Conservation (phyloP, 2,329 filamentous ascomycete genomes). For the Phyllosticta citribraziliensis region DNA sequence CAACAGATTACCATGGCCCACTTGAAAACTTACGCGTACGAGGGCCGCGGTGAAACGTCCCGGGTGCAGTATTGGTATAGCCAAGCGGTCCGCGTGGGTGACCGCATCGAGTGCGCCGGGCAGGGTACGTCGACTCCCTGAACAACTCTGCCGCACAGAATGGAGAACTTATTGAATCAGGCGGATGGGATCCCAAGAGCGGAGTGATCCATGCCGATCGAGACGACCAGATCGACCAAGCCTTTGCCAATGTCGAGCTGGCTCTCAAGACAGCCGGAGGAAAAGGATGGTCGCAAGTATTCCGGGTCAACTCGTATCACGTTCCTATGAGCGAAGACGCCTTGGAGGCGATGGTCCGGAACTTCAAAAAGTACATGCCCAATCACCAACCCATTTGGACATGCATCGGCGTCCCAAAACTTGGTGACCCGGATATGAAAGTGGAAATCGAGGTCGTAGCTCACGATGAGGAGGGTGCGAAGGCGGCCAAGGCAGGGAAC, state of each 20-base stretch:
- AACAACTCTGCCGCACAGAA: neutral
- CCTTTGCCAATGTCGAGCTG: slow-evolving; percentile 49
- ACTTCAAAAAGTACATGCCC: slow-evolving; percentile 20
- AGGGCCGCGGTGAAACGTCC: slow-evolving; percentile 28
- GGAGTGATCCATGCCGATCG: slow-evolving; percentile 15
- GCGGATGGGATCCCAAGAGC: slow-evolving; percentile 24
- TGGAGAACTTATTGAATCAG: slow-evolving; percentile 13
- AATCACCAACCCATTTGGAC: slow-evolving; percentile 19
- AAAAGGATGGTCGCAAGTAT: slow-evolving; percentile 47
- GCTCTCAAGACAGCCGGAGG: slow-evolving; percentile 44
- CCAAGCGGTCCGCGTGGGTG: slow-evolving; percentile 27
- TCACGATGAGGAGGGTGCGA: slow-evolving; percentile 9
- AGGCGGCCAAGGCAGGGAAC: neutral
- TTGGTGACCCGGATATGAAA: slow-evolving; percentile 31
- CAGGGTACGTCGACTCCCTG: slow-evolving; percentile 20
- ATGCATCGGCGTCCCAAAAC: slow-evolving; percentile 15
- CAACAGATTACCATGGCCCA: slow-evolving; percentile 11
- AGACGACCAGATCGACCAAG: slow-evolving; percentile 27
- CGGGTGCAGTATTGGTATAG: slow-evolving; percentile 23
- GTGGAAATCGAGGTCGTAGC: slow-evolving; percentile 18
- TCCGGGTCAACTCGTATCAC: slow-evolving; percentile 21
- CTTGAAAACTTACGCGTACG: slow-evolving; percentile 30
- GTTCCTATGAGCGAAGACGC: slow-evolving; percentile 15
- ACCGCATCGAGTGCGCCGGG: slow-evolving; percentile 26
- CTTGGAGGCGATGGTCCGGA: slow-evolving; percentile 14